phyloP scores from a whole-genome alignment of 1,139 yeast species.

The Taphrina deformans region DNA sequence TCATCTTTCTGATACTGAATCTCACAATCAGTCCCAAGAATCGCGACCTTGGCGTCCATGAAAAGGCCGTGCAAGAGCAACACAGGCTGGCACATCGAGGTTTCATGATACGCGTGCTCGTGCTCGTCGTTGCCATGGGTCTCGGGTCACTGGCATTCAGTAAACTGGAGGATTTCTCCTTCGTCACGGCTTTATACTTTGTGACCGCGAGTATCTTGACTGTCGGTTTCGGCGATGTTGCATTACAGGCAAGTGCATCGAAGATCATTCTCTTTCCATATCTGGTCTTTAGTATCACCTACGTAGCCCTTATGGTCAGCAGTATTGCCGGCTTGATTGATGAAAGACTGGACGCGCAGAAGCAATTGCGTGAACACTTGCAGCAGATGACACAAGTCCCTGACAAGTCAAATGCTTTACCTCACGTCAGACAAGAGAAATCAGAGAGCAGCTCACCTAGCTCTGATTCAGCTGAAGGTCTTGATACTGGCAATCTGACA shows the following conservation, averaged over 20 bases:
- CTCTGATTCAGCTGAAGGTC: not conserved
- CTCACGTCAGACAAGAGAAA: not conserved
- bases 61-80: slow-evolving; percentile 5
- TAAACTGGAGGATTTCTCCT: slow-evolving; percentile 49
- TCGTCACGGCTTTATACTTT: slow-evolving; percentile 67
- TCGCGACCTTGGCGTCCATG: slow-evolving; percentile 1
- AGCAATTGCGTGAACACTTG: slow-evolving; percentile 4
- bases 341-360: slow-evolving; percentile 7
- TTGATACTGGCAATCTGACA: not conserved
- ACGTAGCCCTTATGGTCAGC: slow-evolving; percentile 10
- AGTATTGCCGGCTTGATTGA: slow-evolving; percentile 12
- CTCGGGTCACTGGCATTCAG: slow-evolving; percentile 64
- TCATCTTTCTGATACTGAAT: slow-evolving; percentile 2
- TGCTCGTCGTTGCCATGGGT: slow-evolving; percentile 67
- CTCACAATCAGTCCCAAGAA: not conserved
- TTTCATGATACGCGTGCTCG: slow-evolving; percentile 66
- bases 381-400: slow-evolving; percentile 7
- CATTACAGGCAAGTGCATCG: slow-evolving; percentile 47
- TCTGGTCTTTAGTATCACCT: slow-evolving; percentile 14
- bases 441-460: not conserved
- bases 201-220: slow-evolving; percentile 72
- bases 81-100: slow-evolving; percentile 58
- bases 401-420: not conserved
- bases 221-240: slow-evolving; percentile 74
- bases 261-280: slow-evolving; percentile 14